A percentile compares a stretch with the other conserved stretches of the same genome.
Evolutionary conservation across 2,329 filamentous ascomycete genomes (phyloP).

Genomic region (Fusarium albosuccineum): DNA sequence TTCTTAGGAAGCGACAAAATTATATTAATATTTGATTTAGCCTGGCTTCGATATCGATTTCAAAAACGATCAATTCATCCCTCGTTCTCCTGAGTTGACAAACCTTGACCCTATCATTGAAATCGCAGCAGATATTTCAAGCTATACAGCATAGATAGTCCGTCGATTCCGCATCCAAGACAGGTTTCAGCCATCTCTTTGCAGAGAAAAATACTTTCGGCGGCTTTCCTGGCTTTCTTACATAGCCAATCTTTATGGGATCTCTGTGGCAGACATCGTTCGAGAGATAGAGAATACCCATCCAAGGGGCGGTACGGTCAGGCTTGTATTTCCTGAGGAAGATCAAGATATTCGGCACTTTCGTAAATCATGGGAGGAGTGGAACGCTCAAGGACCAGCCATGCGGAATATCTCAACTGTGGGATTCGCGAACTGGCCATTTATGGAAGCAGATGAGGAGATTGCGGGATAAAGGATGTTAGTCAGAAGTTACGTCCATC

Average conservation of each 20-base stretch:
- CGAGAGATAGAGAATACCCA: accelerated
- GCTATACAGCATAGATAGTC: neutral
- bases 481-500: neutral
- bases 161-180: too few species aligned
- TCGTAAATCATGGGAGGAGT: neutral
- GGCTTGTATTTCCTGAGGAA: accelerated
- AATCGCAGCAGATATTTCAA: too few species aligned
- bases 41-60: neutral
- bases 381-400: neutral
- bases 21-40: neutral
- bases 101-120: too few species aligned
- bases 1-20: too few species aligned
- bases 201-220: neutral
- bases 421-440: neutral
- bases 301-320: neutral
- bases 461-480: neutral
- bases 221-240: neutral
- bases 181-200: neutral
- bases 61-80: neutral
- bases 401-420: neutral
- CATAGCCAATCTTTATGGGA: neutral
- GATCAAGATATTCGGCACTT: neutral
- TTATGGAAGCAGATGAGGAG: neutral
- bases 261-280: neutral
- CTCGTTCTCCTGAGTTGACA: too few species aligned